Evolutionary conservation across 495 filamentous ascomycete genomes (phyloP), one percentile per base, ranked within the genome.

Genomic region (Aspergillus wentii): DNA sequence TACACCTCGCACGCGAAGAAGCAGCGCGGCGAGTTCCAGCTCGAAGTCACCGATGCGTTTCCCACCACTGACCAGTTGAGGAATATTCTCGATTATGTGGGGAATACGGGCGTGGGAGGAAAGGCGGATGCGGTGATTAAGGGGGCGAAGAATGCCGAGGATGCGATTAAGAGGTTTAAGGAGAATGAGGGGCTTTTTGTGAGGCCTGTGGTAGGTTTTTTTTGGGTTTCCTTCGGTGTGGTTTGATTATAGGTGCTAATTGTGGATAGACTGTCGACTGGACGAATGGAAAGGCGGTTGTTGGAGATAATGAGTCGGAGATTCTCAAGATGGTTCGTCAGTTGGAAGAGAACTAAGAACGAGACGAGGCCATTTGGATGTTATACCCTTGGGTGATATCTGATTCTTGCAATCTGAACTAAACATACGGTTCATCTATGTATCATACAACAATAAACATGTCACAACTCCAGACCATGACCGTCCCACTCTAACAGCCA

Each of bases 1-100:
- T 72, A 82, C 56, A 50, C 66, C 43, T 54, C 37, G 69, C 83
- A 61, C 71, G 69, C 64, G 18, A 71, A 70, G 45, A 51, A 66
- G 13, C 61, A 71, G 42, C 73, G 78, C 40, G 69, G 71, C 19
- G 78, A 86, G 25, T 96, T 96, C 61, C 82, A 95, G 52, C 75
- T 97, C 28, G 80, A 95, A 38, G 74, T 98, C 20, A 85, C 85
- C 23, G 88, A 92, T 53, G 74, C 74, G 0, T 60, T 80, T 13
- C 94, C 92, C 2, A 98, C 92, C 1, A 35, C 65, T 4, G 87
- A 94, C 48, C 92, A 98, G 66, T 64, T 97, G 34, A 71, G 75
- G 57, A 95, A 72, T 41, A 94, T 98, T 49, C 60, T 98, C 6
- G 86, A 95, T 35, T 98, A 94, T 51, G 66, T 86, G n/a, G 22